Percentiles rank a stretch among this genome's conserved stretches.
Conservation (phyloP, 371 early-diverging fungal species). For the Mortierella sp. region DNA sequence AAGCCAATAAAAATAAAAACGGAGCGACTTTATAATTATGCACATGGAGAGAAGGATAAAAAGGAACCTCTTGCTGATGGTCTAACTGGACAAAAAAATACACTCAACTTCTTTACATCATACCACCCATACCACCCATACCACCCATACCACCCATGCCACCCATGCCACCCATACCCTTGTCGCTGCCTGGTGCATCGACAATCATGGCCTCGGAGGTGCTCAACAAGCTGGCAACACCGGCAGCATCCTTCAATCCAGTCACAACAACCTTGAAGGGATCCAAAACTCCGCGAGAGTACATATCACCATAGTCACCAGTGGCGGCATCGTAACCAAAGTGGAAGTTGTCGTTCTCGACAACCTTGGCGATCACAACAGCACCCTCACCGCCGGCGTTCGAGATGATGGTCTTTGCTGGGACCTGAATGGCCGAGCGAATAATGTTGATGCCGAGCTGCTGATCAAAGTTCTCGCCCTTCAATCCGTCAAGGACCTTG, state of each 20-base stretch:
- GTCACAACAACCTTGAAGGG: constrained; percentile 99
- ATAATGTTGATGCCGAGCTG: constrained; percentile 96
- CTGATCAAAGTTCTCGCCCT: constrained; percentile 97
- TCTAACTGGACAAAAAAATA: too few species aligned
- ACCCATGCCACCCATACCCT: constrained; percentile 56
- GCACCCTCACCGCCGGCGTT: constrained; percentile 98
- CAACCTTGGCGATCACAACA: constrained; percentile 94
- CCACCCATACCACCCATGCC: constrained; percentile 80
- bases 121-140: constrained; percentile 69
- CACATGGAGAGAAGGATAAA: too few species aligned
- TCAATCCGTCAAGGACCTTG: constrained; percentile 77
- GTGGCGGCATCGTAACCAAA: constrained; percentile 93
- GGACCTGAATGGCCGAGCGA: constrained; percentile 91
- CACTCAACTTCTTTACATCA: constrained; percentile 50
- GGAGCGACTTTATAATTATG: too few species aligned
- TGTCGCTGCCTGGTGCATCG: constrained; percentile 88
- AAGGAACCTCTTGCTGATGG: too few species aligned
- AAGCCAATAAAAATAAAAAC: too few species aligned
- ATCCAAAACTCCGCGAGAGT: constrained; percentile 95
- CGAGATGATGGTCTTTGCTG: constrained; percentile 92
- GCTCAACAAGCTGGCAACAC: constrained; percentile 95
- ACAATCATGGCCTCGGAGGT: constrained; percentile 98
- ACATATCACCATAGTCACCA: constrained; percentile 95
- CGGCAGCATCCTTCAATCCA: constrained; percentile 93
- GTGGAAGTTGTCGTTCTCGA: constrained; percentile 86